phyloP scores from a whole-genome alignment of 352 stramenopile genomes.

The Pythium utonaiense region DNA sequence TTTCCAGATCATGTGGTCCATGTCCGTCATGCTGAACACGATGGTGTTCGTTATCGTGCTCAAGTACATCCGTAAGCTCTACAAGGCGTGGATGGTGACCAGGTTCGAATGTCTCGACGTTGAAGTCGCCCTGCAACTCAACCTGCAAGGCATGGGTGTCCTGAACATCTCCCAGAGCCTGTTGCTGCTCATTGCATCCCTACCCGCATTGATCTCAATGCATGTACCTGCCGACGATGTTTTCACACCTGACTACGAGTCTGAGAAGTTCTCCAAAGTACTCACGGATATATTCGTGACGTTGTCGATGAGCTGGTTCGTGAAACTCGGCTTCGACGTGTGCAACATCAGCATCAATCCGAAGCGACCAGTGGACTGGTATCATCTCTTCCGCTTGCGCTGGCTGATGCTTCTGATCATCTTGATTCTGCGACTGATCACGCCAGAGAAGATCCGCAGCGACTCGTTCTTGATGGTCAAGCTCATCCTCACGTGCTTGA shows the following conservation, averaged over 20 bases:
- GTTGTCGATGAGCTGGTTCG: conserved; percentile 49
- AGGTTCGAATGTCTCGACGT: conserved; percentile 34
- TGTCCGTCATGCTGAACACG: conserved; percentile 45
- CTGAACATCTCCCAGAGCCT: conserved; percentile 40
- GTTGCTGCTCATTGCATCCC: conserved; percentile 30
- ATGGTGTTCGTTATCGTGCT: conserved; percentile 37
- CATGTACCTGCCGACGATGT: conserved; percentile 29
- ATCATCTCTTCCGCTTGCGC: conserved; percentile 32
- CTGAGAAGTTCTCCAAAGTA: conserved; percentile 13
- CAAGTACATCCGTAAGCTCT: conserved; percentile 44
- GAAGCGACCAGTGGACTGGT: conserved; percentile 28
- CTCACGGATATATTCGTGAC: conserved; percentile 35
- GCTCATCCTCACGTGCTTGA: conserved; percentile 19
- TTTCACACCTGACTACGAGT: conserved; percentile 26
- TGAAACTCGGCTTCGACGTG: conserved; percentile 44
- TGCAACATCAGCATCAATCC: conserved; percentile 33
- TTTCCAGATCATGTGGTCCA: conserved; percentile 38
- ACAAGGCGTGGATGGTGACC: conserved; percentile 30
- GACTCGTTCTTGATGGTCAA: conserved; percentile 15
- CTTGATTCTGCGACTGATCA: conserved; percentile 26
- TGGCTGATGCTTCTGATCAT: conserved; percentile 30
- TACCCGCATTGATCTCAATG: conserved; percentile 31
- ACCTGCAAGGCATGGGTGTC: conserved; percentile 39
- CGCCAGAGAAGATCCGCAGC: conserved; percentile 11
- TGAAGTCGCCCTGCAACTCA: conserved; percentile 38